Evolutionary conservation across 2,329 filamentous ascomycete genomes (phyloP).

Genomic region (Phaeosphaeriaceae sp.): DNA sequence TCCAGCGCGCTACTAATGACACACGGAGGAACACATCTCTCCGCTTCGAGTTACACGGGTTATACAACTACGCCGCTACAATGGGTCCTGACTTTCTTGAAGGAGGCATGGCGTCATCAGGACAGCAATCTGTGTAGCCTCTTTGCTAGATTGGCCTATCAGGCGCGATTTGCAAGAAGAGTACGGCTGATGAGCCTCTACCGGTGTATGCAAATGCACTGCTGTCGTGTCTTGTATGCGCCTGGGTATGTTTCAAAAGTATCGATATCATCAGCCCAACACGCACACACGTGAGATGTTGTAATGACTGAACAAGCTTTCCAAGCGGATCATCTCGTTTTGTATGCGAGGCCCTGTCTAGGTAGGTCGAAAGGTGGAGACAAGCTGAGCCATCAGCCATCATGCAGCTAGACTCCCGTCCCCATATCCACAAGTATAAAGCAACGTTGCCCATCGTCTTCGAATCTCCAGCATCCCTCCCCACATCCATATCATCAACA

Average conservation of each 20-base stretch:
- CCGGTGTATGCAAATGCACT: background rate
- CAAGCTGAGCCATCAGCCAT: background rate
- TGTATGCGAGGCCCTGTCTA: background rate
- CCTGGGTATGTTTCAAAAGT: background rate
- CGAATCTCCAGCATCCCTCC: background rate
- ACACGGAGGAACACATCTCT: background rate
- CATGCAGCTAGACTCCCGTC: background rate
- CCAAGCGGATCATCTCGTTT: background rate
- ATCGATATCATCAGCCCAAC: background rate
- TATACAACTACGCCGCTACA: too few relatives aligned
- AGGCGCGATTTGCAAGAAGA: background rate
- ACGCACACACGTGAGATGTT: background rate
- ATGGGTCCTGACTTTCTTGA: too few relatives aligned
- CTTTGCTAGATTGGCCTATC: background rate
- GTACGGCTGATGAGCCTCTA: background rate
- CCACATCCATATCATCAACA: background rate
- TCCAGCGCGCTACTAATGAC: background rate
- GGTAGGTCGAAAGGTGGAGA: background rate
- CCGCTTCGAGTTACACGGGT: background rate
- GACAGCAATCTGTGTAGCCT: background rate
- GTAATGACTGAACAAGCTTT: background rate
- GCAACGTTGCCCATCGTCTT: background rate
- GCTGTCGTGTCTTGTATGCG: background rate
- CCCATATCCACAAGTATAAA: background rate
- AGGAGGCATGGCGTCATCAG: too few relatives aligned